Base-by-base conservation (phyloP, 192 early-diverging fungal species). In the Geosiphon pyriformis region DNA sequence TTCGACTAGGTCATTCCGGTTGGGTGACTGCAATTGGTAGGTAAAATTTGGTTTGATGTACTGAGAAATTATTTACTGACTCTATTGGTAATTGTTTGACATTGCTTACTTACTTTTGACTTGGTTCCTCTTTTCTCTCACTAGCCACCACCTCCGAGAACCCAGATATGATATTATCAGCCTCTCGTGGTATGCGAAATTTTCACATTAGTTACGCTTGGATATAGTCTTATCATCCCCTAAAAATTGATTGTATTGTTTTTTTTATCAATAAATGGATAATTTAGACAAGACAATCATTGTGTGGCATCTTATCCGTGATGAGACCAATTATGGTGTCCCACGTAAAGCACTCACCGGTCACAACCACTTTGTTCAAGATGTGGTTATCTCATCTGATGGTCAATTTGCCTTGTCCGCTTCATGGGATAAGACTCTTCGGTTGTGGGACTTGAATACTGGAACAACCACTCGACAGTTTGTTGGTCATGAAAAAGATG, bases 301-400 rank as follows among this genome's bases (percentile, higher is more conserved):
- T 65, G 93, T 99, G 82, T 99, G 96, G 96, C 81, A 87, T 76
- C 82, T 99, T 81, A 90, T 90, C 74, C 90, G 92, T 76, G 94
- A 94, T 80, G 94, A 94, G 74, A 77, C 82, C 71, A 89, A 86
- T 86, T 99, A 92, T 80, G 96, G 94, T 78, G 75, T 89, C 62
- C 86, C 95, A 76, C 87, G 86, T 70, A 90, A 90, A 76, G 81
- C 94, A 74, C 89, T 99, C 68, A 80, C 83, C 65, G 96, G 96
- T 78, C 96, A 99, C 94, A 97, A 94, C 90, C 94, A 96, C 90
- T 96, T 98, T 75, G 94, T 99, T 67, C 84, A 94, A 80, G 96
- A 99, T 82, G 88, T 99, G 69, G 94, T 89, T 67, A 94, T 99
- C 84, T 96, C 94, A 70, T 96, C 93, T 59, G 96, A 99, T 78